Base-by-base conservation (phyloP, 2,329 filamentous ascomycete species). In the Exophiala alcalophila region DNA sequence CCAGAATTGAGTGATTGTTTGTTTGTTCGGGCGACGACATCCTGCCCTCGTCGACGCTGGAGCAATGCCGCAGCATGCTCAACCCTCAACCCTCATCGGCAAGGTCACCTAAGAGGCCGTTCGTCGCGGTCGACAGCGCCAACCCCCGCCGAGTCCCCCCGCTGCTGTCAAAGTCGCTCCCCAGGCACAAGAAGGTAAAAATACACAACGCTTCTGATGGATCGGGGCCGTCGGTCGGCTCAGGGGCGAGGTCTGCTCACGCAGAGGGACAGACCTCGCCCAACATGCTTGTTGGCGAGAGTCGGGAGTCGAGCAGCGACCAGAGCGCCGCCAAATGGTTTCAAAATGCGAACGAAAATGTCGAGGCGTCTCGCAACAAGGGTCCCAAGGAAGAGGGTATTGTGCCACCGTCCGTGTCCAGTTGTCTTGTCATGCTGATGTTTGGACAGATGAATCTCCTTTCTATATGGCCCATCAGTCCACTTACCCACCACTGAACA, bases 401-500 rank as follows among this genome's bases (percentile, higher is more conserved):
- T 20, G 4, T 15, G 4, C 11, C 4, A 10, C 4, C 29, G 7
- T 19, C 2, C 10, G 19, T 24, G 27, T 15, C 12, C 19, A 19
- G 16, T n/a, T n/a, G 5, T 19, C 16, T 46, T 26, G 18, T 39
- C n/a, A 15, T 19, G 14, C 42, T 49, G 28, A 44, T 24, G 16
- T 21, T 24, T 18, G 23, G 9, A 52, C 32, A 65, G 63, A 62
- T 50, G 64, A 65, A 44, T 57, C 61, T 31, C 64, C 64, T 31
- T 66, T 64, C 52, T 65, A 59, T 39, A 52, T 65, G 18, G 38
- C 40, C 20, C 47, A 43, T n/a, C 51, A 55, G 26, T 41, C 41
- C 26, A 56, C 34, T 38, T 50, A 47, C 37, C 44, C 40, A 21
- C 47, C 39, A 10, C 19, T 21, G 10, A 39, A 20, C 8, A 47